These are phyloP conservation scores for Suillus subalutaceus DNA, from an alignment of 768 basidiomycete genomes.

Conservation along the genomic window DNA sequence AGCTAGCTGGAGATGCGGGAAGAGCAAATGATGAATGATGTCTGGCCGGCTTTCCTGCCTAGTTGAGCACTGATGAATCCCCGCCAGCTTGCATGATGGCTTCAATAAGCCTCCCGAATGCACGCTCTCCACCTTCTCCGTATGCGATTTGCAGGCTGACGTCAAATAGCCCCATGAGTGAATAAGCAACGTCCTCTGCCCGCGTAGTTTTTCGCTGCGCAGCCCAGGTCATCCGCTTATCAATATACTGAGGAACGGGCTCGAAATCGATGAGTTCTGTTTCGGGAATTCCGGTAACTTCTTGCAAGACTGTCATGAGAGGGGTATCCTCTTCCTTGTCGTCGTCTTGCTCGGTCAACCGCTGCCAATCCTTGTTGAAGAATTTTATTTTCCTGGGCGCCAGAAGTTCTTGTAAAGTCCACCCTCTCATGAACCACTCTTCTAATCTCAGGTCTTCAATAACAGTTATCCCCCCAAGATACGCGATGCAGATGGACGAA, in stretches of 20 bases:
- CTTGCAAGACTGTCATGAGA: neutral
- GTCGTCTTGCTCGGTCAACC: neutral
- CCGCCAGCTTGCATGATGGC: neutral
- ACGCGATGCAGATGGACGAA: neutral
- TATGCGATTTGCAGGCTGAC: neutral
- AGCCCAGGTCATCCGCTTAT: neutral
- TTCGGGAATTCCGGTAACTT: neutral
- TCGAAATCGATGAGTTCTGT: neutral
- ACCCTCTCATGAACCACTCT: neutral
- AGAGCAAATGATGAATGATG: neutral
- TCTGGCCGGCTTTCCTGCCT: neutral
- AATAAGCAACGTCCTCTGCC: neutral
- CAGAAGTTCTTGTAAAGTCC: neutral
- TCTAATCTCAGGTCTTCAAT: neutral
- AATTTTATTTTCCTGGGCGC: neutral
- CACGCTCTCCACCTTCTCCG: neutral
- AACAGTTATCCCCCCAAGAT: neutral
- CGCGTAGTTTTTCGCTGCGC: neutral
- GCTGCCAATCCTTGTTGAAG: neutral
- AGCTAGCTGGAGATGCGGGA: neutral
- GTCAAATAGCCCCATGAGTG: neutral
- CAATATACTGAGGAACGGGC: neutral
- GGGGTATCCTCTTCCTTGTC: neutral
- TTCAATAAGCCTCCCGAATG: neutral
- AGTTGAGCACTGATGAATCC: neutral